phyloP scores from a whole-genome alignment of 2,329 filamentous ascomycete genomes.

The Mycocentrospora acerina region DNA sequence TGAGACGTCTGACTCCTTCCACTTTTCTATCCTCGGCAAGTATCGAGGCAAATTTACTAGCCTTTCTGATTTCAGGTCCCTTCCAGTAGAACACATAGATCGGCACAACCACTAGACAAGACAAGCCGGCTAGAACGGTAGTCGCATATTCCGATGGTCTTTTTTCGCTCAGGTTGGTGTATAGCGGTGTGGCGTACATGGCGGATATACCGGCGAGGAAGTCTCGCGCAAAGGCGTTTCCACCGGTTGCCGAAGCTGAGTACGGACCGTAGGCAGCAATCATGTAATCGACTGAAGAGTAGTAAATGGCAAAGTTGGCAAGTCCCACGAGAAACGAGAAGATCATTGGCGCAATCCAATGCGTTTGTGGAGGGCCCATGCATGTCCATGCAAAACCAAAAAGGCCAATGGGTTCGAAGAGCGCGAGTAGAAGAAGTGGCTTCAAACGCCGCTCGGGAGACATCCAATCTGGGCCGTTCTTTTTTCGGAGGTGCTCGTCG shows the following conservation, averaged over 20 bases:
- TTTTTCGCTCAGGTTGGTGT: conserved; percentile 39
- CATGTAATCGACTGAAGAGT: conserved; percentile 78
- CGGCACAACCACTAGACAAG: conserved; percentile 42
- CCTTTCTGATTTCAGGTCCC: conserved; percentile 55
- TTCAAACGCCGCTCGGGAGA: conserved; percentile 64
- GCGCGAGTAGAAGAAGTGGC: conserved; percentile 62
- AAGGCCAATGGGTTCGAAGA: conserved; percentile 64
- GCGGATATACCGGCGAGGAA: conserved; percentile 72
- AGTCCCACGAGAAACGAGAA: conserved; percentile 68
- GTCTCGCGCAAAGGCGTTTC: conserved; percentile 73
- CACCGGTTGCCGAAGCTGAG: conserved; percentile 72
- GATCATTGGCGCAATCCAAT: conserved; percentile 69
- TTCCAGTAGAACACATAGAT: conserved; percentile 54
- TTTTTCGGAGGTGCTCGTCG: conserved; percentile 43
- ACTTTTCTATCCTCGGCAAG: conserved; percentile 27
- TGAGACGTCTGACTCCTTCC: conserved; percentile 18
- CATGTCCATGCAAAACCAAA: conserved; percentile 71
- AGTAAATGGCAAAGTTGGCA: conserved; percentile 70
- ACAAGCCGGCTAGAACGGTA: conserved; percentile 55
- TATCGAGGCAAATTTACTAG: conserved; percentile 53
- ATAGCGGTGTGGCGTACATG: conserved; percentile 63
- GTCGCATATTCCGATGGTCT: conserved; percentile 54
- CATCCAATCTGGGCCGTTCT: conserved; percentile 48
- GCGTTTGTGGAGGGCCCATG: conserved; percentile 58
- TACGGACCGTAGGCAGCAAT: conserved; percentile 72